A percentile compares a stretch with the other conserved stretches of the same genome.
Evolutionary conservation across 1,139 yeast species (phyloP).

Genomic region (Lodderomyces margitis): DNA sequence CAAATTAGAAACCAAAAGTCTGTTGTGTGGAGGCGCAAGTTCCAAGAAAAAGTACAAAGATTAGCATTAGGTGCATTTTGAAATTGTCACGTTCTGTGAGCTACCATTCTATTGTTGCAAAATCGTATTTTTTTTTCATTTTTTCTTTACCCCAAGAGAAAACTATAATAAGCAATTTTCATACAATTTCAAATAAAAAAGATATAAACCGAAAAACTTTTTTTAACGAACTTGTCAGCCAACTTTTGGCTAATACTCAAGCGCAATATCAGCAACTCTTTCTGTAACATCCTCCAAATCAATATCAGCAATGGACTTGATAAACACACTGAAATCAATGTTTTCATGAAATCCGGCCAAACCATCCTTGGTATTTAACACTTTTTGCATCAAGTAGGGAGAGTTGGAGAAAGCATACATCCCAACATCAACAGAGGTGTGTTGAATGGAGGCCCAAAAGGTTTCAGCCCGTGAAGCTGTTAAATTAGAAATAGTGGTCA

Average conservation of each 20-base stretch:
- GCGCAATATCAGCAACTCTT: slow-evolving; percentile 38
- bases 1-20: too few relatives aligned
- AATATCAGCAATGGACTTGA: slow-evolving; percentile 56
- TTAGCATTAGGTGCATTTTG: too few relatives aligned
- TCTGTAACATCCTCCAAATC: slow-evolving; percentile 54
- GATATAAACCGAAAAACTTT: neutral
- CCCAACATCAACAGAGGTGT: slow-evolving; percentile 86
- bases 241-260: neutral
- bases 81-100: too few relatives aligned
- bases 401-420: slow-evolving; percentile 72
- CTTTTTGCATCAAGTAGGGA: slow-evolving; percentile 31
- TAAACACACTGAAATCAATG: slow-evolving; percentile 72
- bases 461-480: slow-evolving; percentile 70
- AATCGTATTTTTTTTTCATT: too few relatives aligned
- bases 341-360: slow-evolving; percentile 81
- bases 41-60: too few relatives aligned
- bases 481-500: slow-evolving; percentile 50
- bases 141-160: too few relatives aligned
- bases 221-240: neutral
- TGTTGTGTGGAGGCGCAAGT: too few relatives aligned
- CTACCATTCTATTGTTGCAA: too few relatives aligned
- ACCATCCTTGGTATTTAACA: slow-evolving; percentile 34
- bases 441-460: slow-evolving; percentile 92
- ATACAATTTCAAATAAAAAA: neutral
- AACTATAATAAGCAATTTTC: too few relatives aligned